Evolutionary conservation across 176 grass and related monocot genomes (phyloP), one percentile per base, ranked within the genome.

Genomic region (Tillandsia fasciculata): DNA sequence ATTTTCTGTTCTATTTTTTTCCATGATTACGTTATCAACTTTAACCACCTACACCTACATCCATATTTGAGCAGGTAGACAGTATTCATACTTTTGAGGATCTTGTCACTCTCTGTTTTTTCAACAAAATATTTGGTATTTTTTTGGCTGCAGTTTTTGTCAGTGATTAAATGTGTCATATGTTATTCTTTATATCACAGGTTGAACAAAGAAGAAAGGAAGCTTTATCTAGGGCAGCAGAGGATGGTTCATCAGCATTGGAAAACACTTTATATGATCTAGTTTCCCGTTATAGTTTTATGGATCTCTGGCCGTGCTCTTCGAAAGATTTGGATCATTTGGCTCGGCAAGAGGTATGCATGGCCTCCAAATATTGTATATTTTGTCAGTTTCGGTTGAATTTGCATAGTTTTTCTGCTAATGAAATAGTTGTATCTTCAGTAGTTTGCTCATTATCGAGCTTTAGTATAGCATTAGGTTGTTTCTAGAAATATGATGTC

Each of bases 261-360:
- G 84, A 97, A 53, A 92, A 83, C 67, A 87, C 84, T 49, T 80
- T 97, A 50, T 79, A 87, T 73, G 94, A 92, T 2, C 10, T 92
- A 12, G 82, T 97, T 78, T 87, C 84, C 72, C 83, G 82, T 54
- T 97, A 92, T 13, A 97, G 80, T 68, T 97, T 83, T 75, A 78
- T 85, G 86, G 86, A 97, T 87, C 86, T 97, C 71, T 92, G 83
- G 86, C 94, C 94, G 78, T 92, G 94, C 65, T 92, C 89, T 74
- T 85, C 84, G 72, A 92, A 92, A 85, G 94, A 97, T 87, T 64
- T 97, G 76, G 94, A 97, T 90, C 86, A 97, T 85, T 76, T 97
- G 70, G 85, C 84, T 2, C 78, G 86, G 70, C 89, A 92, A 72
- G 86, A 97, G 94, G 94, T 97, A 59, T 66, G 58, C 61, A 24